Evolutionary conservation across 768 basidiomycete species (phyloP).

Genomic region (Favolaschia claudopus): DNA sequence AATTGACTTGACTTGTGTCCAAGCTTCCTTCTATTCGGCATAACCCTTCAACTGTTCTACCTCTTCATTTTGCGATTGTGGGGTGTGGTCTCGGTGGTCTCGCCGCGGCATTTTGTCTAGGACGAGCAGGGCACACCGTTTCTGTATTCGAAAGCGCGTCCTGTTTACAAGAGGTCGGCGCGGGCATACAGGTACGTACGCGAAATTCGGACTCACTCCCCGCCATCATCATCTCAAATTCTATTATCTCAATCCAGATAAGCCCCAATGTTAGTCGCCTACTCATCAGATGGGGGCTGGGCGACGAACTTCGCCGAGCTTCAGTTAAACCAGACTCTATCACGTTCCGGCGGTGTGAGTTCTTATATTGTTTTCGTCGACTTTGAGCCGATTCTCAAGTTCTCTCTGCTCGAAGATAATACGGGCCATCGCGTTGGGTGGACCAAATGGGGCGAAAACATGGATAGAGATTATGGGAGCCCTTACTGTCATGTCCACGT

Average conservation of each 20-base stretch:
- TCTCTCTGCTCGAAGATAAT: conserved; percentile 28
- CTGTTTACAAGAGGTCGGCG: conserved; percentile 53
- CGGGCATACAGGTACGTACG: conserved; percentile 54
- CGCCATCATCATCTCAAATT: not conserved
- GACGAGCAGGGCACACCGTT: conserved; percentile 55
- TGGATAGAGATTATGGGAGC: conserved; percentile 39
- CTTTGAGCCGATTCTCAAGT: not conserved
- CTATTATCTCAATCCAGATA: not conserved
- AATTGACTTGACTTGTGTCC: too few relatives aligned
- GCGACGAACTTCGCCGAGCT: conserved; percentile 44
- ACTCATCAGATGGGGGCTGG: conserved; percentile 59
- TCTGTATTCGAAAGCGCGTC: conserved; percentile 54
- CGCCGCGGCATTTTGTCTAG: conserved; percentile 52
- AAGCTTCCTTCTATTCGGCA: not conserved
- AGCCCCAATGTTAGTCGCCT: conserved; percentile 35
- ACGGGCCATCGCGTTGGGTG: conserved; percentile 40
- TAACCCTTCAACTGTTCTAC: not conserved
- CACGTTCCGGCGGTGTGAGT: conserved; percentile 51
- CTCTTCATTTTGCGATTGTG: conserved; percentile 51
- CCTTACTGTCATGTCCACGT: conserved; percentile 47
- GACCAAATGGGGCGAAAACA: conserved; percentile 34
- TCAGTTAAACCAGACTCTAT: conserved; percentile 48
- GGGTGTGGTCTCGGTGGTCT: conserved; percentile 62
- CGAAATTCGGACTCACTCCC: not conserved
- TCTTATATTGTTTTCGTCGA: not conserved